Percentiles rank a stretch among this genome's conserved stretches.
Conservation (phyloP, 179 eudicot genomes). For the Corrigiola litoralis region DNA sequence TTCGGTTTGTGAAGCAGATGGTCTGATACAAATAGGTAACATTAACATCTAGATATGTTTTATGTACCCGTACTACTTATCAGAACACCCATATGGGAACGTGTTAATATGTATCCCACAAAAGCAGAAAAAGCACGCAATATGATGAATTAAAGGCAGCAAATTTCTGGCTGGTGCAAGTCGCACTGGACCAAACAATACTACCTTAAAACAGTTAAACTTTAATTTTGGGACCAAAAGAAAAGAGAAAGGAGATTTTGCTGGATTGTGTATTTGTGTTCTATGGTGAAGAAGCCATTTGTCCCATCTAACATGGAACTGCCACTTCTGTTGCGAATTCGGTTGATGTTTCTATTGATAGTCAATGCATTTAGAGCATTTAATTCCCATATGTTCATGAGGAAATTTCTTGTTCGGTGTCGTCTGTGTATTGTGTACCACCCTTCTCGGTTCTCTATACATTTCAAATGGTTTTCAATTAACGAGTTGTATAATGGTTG, state of each 20-base stretch:
- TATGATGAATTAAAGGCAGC: no score
- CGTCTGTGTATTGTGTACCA: no score
- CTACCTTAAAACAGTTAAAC: no score
- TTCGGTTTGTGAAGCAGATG: background rate
- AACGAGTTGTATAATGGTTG: no score
- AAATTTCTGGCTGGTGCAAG: no score
- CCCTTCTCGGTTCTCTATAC: no score
- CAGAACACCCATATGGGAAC: background rate
- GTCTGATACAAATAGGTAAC: background rate
- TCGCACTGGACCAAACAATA: no score
- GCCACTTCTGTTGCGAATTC: background rate
- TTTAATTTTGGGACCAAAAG: background rate
- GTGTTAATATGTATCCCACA: background rate
- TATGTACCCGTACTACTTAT: background rate
- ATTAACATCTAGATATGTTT: no score
- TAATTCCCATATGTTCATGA: background rate
- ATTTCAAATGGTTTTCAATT: no score
- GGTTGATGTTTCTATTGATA: constrained; percentile 2
- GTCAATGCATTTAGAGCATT: constrained; percentile 12
- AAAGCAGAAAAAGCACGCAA: no score
- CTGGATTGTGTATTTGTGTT: background rate
- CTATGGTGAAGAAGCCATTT: background rate
- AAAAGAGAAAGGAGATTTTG: background rate
- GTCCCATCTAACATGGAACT: background rate
- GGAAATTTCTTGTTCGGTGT: background rate